phyloP scores from a whole-genome alignment of 1,284 basidiomycete genomes.

The Ustilago xerochloae region DNA sequence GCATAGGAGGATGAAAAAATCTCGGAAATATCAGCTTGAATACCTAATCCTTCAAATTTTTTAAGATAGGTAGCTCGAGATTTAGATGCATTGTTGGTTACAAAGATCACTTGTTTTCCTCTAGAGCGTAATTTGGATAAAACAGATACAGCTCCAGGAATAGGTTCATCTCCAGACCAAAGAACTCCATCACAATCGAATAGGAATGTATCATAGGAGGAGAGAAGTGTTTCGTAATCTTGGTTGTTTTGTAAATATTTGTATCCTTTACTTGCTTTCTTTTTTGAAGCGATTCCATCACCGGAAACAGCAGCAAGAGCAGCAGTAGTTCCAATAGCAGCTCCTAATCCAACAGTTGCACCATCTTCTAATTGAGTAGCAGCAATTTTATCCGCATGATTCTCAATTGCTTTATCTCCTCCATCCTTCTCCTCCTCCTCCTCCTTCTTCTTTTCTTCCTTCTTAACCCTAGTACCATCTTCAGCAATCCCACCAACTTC shows the following conservation, averaged over 20 bases:
- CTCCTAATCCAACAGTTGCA: constrained; percentile 22
- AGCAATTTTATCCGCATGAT: constrained; percentile 36
- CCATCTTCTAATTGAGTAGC: constrained; percentile 22
- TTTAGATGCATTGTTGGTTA: constrained; percentile 98
- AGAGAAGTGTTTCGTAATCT: constrained; percentile 53
- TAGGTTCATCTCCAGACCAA: constrained; percentile 79
- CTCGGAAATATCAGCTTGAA: constrained; percentile 83
- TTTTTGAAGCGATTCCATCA: background rate
- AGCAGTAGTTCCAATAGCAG: constrained; percentile 23
- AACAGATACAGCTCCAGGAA: constrained; percentile 69
- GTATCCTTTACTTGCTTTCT: constrained; percentile 21
- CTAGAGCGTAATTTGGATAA: constrained; percentile 59
- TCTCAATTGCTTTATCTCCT: constrained; percentile 28
- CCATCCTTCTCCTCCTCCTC: background rate
- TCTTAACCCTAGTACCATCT: constrained; percentile 39
- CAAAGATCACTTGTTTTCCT: constrained; percentile 92
- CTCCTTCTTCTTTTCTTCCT: background rate
- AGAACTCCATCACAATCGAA: constrained; percentile 88
- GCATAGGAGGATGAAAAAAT: constrained; percentile 96
- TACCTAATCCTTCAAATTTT: constrained; percentile 89
- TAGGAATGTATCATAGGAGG: constrained; percentile 64
- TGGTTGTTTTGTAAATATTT: constrained; percentile 36
- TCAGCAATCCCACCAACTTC: constrained; percentile 44
- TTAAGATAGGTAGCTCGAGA: constrained; percentile 85
- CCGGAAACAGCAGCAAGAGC: constrained; percentile 18